Conservation (phyloP, 2,329 filamentous ascomycete species). For the Venturia oleaginea region DNA sequence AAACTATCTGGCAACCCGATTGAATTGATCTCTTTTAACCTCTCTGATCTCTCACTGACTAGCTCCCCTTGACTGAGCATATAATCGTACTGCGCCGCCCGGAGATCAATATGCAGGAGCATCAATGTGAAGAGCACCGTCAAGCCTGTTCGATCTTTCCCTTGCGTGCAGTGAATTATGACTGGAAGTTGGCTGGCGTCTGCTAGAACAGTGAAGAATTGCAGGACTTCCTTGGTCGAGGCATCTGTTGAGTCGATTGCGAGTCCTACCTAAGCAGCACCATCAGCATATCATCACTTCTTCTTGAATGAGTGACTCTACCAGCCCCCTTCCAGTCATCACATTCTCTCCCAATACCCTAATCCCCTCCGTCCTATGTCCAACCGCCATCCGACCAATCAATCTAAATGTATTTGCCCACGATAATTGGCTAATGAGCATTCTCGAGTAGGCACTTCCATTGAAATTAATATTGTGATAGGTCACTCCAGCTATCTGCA, state of each 20-base stretch:
- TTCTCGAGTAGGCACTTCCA: conserved; percentile 59
- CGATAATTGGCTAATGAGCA: conserved; percentile 57
- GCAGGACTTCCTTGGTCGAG: conserved; percentile 52
- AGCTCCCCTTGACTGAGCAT: conserved; percentile 54
- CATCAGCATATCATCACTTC: neutral
- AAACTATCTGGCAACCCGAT: conserved; percentile 70
- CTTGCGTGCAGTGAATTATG: conserved; percentile 77
- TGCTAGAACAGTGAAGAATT: conserved; percentile 43
- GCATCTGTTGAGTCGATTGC: conserved; percentile 60
- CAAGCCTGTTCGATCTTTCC: conserved; percentile 76
- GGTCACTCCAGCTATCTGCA: conserved; percentile 53
- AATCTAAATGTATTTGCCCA: conserved; percentile 59
- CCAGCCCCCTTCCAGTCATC: conserved; percentile 62
- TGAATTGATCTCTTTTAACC: conserved; percentile 57
- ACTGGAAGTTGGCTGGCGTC: conserved; percentile 48
- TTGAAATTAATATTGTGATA: conserved; percentile 67
- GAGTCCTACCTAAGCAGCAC: conserved; percentile 44
- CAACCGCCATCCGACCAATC: conserved; percentile 52
- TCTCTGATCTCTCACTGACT: conserved; percentile 49
- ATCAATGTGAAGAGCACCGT: conserved; percentile 60
- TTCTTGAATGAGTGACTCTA: neutral
- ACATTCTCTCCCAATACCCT: conserved; percentile 59
- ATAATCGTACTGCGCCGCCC: conserved; percentile 65
- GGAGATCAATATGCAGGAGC: conserved; percentile 46
- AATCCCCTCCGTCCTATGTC: conserved; percentile 61